Evolutionary conservation across 306 rosid genomes (phyloP).

Genomic region (Corylus avellana): DNA sequence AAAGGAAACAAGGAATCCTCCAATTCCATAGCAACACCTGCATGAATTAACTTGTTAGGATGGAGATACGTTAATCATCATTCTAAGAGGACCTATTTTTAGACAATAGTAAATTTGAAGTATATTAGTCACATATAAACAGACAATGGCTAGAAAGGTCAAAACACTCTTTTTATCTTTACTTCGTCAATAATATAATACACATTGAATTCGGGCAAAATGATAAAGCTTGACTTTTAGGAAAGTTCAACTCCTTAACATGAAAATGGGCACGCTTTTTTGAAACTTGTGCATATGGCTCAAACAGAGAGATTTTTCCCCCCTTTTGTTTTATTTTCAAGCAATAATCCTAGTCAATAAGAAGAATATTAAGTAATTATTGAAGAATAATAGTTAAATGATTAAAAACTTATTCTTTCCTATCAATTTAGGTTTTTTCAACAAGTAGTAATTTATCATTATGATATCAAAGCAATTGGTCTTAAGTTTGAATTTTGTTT

Average conservation of each 20-base stretch:
- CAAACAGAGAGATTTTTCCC: no score
- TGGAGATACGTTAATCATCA: conserved; percentile 16
- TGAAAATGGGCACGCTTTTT: neutral
- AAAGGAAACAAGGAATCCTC: conserved; percentile 94
- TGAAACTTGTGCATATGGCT: no score
- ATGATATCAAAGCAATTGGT: no score
- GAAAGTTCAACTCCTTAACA: neutral
- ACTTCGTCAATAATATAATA: neutral
- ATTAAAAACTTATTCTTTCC: no score
- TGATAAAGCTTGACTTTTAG: neutral
- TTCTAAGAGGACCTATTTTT: neutral
- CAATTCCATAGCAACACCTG: conserved; percentile 99
- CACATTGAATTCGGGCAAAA: neutral
- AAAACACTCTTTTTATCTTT: neutral
- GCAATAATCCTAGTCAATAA: neutral
- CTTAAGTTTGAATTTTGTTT: no score
- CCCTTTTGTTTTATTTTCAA: neutral
- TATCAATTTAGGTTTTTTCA: no score
- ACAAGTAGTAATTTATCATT: no score
- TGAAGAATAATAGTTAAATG: no score
- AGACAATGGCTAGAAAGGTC: neutral
- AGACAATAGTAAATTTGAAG: neutral
- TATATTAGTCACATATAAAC: neutral
- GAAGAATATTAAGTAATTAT: neutral
- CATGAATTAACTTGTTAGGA: conserved; percentile 11